These are phyloP conservation scores for Bonnemaisonia californica DNA, from an alignment of 31 red algal species.

Conservation along the genomic window DNA sequence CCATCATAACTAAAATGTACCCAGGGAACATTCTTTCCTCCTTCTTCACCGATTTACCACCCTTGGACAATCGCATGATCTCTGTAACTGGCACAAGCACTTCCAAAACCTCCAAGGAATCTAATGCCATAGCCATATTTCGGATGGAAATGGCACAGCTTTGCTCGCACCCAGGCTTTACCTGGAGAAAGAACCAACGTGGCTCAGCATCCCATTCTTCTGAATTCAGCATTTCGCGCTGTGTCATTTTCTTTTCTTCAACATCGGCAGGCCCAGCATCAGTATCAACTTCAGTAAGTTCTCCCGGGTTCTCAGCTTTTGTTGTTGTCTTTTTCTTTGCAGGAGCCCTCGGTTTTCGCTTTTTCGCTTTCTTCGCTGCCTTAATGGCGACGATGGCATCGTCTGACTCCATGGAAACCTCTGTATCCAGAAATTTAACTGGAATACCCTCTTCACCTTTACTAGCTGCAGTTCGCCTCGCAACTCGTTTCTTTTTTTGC, in stretches of 20 bases:
- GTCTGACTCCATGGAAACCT: conserved; percentile 7
- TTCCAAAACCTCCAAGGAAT: conserved; percentile 48
- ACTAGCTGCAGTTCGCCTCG: neutral
- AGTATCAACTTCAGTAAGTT: neutral
- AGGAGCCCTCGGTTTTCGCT: conserved; percentile 8
- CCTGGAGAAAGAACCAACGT: conserved; percentile 84
- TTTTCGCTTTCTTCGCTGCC: conserved; percentile 30
- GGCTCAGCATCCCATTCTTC: conserved; percentile 40
- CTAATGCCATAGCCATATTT: conserved; percentile 66
- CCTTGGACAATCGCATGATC: conserved; percentile 69
- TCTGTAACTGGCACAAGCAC: conserved; percentile 75
- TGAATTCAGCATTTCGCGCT: conserved; percentile 21
- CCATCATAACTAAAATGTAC: conserved; percentile 77
- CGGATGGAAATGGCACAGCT: conserved; percentile 63
- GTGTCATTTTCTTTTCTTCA: conserved; percentile 12
- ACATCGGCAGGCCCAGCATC: too few species aligned
- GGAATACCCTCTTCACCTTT: neutral
- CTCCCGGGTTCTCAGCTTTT: neutral
- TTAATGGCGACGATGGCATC: conserved; percentile 1
- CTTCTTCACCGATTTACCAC: conserved; percentile 65
- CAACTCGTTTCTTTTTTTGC: neutral
- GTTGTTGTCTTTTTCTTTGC: neutral
- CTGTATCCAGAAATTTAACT: neutral
- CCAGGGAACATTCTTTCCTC: conserved; percentile 84
- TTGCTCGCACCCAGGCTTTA: conserved; percentile 80